Base-by-base conservation (phyloP, 1,284 basidiomycete genomes). In the Testicularia cyperi region DNA sequence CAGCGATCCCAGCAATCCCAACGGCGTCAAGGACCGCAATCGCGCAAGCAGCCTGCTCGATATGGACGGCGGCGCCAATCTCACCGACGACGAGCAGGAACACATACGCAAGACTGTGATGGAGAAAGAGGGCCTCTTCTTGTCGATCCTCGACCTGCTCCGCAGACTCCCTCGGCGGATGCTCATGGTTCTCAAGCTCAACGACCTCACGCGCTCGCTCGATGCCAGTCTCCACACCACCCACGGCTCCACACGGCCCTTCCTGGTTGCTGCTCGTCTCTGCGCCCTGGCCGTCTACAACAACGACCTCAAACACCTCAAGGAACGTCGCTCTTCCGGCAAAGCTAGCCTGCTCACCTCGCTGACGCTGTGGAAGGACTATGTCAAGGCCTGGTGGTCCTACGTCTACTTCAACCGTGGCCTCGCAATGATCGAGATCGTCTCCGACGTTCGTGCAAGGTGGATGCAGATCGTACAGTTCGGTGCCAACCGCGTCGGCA, bases 221-320 rank as follows among this genome's bases (percentile, higher is more conserved):
- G 82, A 83, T 55, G 70, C 75, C n/a, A 78, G 79, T 36, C 66
- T 83, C 29, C 77, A 80, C 19, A 83, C 82, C 0, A 83, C 82
- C 0, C 82, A 83, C 61, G 80, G 80, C 6, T 73, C 69, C 5
- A 70, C 75, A 2, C 65, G 77, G 18, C 67, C 70, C 15, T 98
- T 96, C 77, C 77, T 97, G 28, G 88, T 97, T 52, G 87, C 88
- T 6, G 92, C 92, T 0, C 87, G 90, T 67, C 95, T 90, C 77
- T 97, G 94, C 77, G 83, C 86, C 35, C 81, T 80, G 16, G 85
- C 91, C 27, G 87, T 92, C 2, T 95, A 90, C 86, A 80, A 83
- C 63, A 87, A 88, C 70, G 90, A 94, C 48, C 40, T 74, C 23
- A 43, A 60, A 14, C 81, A 82, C 65, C 79, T 81, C 43, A 36